Base-by-base conservation (phyloP, 768 basidiomycete species). In the Leccinum uliginosum region DNA sequence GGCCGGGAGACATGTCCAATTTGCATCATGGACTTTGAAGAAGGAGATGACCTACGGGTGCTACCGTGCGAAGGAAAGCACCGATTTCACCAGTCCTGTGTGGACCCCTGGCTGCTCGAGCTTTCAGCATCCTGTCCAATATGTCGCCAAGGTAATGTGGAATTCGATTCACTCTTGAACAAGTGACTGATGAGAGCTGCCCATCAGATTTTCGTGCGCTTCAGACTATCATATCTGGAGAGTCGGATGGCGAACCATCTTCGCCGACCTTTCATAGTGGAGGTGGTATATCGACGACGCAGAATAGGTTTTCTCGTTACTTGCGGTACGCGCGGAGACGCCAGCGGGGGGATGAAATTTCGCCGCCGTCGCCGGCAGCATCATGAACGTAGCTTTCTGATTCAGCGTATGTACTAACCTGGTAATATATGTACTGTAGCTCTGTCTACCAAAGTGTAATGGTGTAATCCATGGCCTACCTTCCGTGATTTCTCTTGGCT, bases 41-140 rank as follows among this genome's bases (percentile, higher is more conserved):
- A 91, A 59, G 95, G 93, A 1, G 95, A 98, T 65, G 91, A 96
- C 69, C 73, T 97, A 14, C 85, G 95, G 23, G 80, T 96, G 40
- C 73, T 98, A 49, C 95, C 94, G 1, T 98, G 95, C 71, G 91
- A 94, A 67, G 89, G 89, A 47, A 85, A 90, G 61, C 95, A 98
- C 68, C 79, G 82, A 57, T 98, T 96, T 76, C 95, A 98, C 66
- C 86, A 89, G 65, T 74, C 76, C 38, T 97, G 94, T 67, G 93
- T 96, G 55, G 94, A 96, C 72, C 91, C 88, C 32, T 96, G 95
- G 95, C 74, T 98, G 43, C 77, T 98, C 47, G 85, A 94, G 64
- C 78, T 96, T 26, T 94, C 93, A 1, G 87, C 87, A 56, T 88
- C 90, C 30, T 97, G 96, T 73, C 95, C 95, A 6, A 81, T 97